phyloP scores from a whole-genome alignment of 257 asterid species.

The Jacaranda mimosifolia region DNA sequence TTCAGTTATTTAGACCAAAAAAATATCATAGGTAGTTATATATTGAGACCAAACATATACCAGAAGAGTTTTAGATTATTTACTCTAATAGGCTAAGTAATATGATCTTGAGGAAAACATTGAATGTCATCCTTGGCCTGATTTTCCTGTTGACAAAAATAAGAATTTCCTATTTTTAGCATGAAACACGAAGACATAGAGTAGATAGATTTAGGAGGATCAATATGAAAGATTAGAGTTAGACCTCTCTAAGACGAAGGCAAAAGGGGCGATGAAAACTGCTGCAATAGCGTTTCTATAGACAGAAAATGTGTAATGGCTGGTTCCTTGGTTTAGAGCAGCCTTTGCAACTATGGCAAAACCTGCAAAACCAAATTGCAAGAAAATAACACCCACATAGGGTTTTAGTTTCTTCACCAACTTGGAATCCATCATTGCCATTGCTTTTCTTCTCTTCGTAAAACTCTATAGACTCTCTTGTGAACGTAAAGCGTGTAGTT shows the following conservation, averaged over 20 bases:
- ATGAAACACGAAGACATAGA: too few species aligned
- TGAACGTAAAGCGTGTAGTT: neutral
- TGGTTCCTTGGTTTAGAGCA: slow-evolving; percentile 69
- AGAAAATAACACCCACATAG: slow-evolving; percentile 52
- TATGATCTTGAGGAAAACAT: slow-evolving; percentile 54
- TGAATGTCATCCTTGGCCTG: slow-evolving; percentile 68
- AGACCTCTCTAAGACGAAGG: slow-evolving; percentile 61
- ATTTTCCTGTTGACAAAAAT: slow-evolving; percentile 55
- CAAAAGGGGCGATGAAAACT: slow-evolving; percentile 56
- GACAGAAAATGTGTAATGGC: slow-evolving; percentile 60
- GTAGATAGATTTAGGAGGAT: too few species aligned
- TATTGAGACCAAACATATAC: neutral
- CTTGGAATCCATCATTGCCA: slow-evolving; percentile 4
- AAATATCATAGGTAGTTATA: neutral
- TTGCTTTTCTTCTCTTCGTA: neutral
- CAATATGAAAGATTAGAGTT: too few species aligned
- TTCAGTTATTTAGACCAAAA: neutral
- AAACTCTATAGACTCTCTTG: neutral
- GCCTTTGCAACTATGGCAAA: slow-evolving; percentile 57
- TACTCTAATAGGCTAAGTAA: slow-evolving; percentile 72
- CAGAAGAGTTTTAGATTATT: neutral
- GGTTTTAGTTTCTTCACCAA: slow-evolving; percentile 45
- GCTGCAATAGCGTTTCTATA: slow-evolving; percentile 69
- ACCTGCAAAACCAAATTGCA: slow-evolving; percentile 62
- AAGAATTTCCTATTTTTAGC: neutral